phyloP scores from a whole-genome alignment of 1,284 basidiomycete species.

The Sporisorium scitamineum region DNA sequence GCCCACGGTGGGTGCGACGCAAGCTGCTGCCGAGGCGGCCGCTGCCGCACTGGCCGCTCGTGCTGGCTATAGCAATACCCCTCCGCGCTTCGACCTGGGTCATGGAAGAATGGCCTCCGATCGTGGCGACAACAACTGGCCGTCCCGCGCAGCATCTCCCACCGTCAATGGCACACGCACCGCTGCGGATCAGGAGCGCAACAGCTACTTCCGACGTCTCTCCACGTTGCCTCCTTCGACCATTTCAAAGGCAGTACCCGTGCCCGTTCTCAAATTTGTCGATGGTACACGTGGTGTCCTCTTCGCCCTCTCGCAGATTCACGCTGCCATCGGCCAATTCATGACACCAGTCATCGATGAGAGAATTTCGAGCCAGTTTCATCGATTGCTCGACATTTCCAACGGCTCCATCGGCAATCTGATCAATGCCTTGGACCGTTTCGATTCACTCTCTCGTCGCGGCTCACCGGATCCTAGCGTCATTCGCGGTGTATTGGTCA shows the following conservation, averaged over 20 bases:
- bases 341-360: constrained; percentile 87
- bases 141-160: constrained; percentile 39
- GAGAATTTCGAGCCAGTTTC: constrained; percentile 72
- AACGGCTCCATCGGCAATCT: constrained; percentile 84
- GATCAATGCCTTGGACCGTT: constrained; percentile 89
- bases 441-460: constrained; percentile 84
- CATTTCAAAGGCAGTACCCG: constrained; percentile 79
- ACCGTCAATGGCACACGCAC: constrained; percentile 75
- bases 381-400: constrained; percentile 73
- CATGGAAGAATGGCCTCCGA: constrained; percentile 43
- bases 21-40: constrained; percentile 60
- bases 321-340: constrained; percentile 89
- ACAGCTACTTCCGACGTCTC: constrained; percentile 88
- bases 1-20: constrained; percentile 57
- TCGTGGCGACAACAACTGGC: constrained; percentile 30
- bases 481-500: constrained; percentile 83
- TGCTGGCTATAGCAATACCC: constrained; percentile 39
- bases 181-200: constrained; percentile 75
- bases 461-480: constrained; percentile 77
- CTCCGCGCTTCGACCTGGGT: constrained; percentile 34
- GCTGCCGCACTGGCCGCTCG: constrained; percentile 52
- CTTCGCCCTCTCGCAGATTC: constrained; percentile 91
- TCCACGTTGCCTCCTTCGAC: constrained; percentile 78
- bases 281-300: constrained; percentile 91
- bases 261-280: constrained; percentile 79